Percentiles rank a stretch among this genome's conserved stretches.
Conservation (phyloP, 169 alveolate genomes). For the Theileria orientalis region DNA sequence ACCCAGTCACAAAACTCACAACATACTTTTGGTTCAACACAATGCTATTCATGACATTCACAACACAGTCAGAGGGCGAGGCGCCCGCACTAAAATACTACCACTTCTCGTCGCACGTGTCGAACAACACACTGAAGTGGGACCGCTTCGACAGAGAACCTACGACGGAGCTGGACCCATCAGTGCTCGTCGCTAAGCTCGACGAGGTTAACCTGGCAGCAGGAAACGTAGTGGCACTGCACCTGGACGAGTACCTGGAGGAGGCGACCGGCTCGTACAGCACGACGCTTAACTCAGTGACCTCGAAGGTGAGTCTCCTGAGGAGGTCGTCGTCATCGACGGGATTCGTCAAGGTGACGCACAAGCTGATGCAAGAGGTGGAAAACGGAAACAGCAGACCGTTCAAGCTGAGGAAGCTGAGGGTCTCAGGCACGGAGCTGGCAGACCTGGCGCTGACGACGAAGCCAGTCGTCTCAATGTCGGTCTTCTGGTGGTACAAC, state of each 20-base stretch:
- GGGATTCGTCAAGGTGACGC: constrained; percentile 7
- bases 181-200: background rate
- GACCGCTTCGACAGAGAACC: background rate
- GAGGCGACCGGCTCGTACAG: constrained; percentile 2
- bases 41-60: background rate
- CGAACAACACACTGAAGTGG: background rate
- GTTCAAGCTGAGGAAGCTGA: background rate
- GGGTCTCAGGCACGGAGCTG: constrained; percentile 1
- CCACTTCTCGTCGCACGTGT: background rate
- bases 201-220: background rate
- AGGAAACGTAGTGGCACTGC: constrained; percentile 1
- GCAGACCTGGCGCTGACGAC: constrained; percentile 1
- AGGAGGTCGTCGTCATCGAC: background rate
- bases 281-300: background rate
- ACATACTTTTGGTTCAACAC: constrained; percentile 1
- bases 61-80: background rate
- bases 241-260: background rate
- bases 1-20: constrained; percentile 1
- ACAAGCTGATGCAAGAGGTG: too few relatives aligned
- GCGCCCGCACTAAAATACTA: background rate
- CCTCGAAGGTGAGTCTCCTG: background rate
- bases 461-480: background rate
- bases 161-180: background rate
- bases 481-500: constrained; percentile 6
- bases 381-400: too few relatives aligned